A percentile compares a stretch with the other conserved stretches of the same genome.
Evolutionary conservation across 176 grass and related monocot species (phyloP).

Genomic region (Paspalum notatum): DNA sequence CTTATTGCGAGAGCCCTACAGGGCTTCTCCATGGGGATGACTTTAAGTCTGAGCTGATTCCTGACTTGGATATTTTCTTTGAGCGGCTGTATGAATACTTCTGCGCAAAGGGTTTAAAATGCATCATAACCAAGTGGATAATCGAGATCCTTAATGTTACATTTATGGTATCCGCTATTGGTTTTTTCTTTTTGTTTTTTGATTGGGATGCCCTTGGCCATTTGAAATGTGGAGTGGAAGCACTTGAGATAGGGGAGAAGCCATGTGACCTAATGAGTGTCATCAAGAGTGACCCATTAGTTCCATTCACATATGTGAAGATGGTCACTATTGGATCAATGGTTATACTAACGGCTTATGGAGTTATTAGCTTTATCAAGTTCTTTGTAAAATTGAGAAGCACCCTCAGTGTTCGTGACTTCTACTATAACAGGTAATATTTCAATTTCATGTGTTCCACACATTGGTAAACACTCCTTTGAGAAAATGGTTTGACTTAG

Average conservation of each 20-base stretch:
- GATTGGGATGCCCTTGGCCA: constrained; percentile 76
- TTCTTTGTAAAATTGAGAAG: constrained; percentile 87
- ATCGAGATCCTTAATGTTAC: constrained; percentile 73
- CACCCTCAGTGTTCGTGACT: constrained; percentile 68
- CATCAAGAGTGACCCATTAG: constrained; percentile 72
- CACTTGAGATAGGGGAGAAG: constrained; percentile 79
- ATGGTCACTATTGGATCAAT: constrained; percentile 79
- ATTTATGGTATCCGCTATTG: constrained; percentile 86
- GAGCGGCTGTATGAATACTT: constrained; percentile 85
- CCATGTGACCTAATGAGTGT: constrained; percentile 76
- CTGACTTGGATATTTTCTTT: constrained; percentile 89
- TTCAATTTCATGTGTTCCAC: constrained; percentile 14
- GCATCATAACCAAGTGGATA: constrained; percentile 85
- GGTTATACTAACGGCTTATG: constrained; percentile 76
- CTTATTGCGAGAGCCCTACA: constrained; percentile 65
- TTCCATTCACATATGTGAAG: constrained; percentile 82
- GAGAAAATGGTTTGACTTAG: constrained; percentile 1
- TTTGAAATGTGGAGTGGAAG: constrained; percentile 86
- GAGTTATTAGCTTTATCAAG: constrained; percentile 86
- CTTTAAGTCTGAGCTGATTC: constrained; percentile 59
- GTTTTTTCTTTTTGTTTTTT: constrained; percentile 86
- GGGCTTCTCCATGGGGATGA: constrained; percentile 66
- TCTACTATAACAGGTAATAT: constrained; percentile 81
- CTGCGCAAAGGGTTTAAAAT: constrained; percentile 80
- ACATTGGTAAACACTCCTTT: not conserved